Evolutionary conservation across 2,329 filamentous ascomycete genomes (phyloP).

Genomic region (Diaporthe sp.): DNA sequence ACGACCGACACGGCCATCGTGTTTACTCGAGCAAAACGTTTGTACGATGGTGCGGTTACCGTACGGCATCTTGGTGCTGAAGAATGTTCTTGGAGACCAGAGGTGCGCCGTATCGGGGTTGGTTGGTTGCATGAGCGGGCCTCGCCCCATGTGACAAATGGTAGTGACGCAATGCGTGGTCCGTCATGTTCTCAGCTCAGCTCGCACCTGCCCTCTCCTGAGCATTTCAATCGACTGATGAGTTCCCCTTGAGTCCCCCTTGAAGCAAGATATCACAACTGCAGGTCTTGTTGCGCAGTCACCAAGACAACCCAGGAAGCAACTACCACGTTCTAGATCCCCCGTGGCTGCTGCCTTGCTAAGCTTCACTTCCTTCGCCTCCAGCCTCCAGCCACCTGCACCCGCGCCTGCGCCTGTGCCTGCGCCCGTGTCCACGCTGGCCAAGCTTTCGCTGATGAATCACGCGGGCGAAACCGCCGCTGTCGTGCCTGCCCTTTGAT

Average conservation of each 20-base stretch:
- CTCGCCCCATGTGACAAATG: not conserved
- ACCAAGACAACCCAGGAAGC: not conserved
- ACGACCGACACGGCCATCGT: not conserved
- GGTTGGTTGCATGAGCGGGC: not conserved
- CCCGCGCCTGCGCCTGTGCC: no score
- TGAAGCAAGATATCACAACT: not conserved
- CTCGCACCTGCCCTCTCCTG: not conserved
- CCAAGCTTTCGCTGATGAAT: slow-evolving; percentile 25
- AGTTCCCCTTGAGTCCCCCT: no score
- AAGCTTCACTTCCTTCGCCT: not conserved
- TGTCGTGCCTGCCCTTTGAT: not conserved
- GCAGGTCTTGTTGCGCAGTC: not conserved
- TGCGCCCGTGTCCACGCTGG: not conserved
- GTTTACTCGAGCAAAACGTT: not conserved
- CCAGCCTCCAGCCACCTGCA: slow-evolving; percentile 6
- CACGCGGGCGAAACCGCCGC: slow-evolving; percentile 12
- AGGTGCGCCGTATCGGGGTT: not conserved
- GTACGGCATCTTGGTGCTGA: not conserved
- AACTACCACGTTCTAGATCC: not conserved
- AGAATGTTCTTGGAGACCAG: no score
- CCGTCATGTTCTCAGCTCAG: not conserved
- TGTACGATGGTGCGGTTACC: not conserved
- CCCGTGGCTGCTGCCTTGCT: not conserved
- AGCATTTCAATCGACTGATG: not conserved
- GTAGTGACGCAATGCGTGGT: slow-evolving; percentile 24